Evolutionary conservation across 2,329 filamentous ascomycete genomes (phyloP), one percentile per base, ranked within the genome.

Genomic region (Clonostachys rosea): DNA sequence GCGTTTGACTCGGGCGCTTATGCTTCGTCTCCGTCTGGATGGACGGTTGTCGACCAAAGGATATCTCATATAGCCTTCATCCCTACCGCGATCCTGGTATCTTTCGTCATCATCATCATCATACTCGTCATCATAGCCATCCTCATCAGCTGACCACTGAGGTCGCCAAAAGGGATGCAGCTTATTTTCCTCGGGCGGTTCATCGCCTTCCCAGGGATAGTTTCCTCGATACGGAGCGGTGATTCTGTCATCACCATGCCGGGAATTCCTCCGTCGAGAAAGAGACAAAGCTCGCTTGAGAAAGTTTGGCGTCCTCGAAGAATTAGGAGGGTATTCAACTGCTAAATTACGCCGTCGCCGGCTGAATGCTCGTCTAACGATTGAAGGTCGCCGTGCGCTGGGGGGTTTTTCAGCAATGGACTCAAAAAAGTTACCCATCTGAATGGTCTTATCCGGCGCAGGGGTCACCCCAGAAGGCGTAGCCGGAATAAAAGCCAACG

Each of bases 141-240:
- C 53, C 2, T 57, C 57, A 13, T 61, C 56, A 20, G 70, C 64
- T 2, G 63, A 67, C 54, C 74, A 73, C 13, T 74, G 63, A n/a
- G 81, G 81, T 7, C 76, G 71, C 81, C 81, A 85, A 55, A 77
- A 76, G 1, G 81, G 80, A 59, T 85, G 81, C 13, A 84, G 61
- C 52, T 73, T 79, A 42, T 70, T 69, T 37, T 73, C 72, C 42
- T 85, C 80, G 3, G 69, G 61, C 2, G 74, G 78, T 18, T 63
- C 61, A 30, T 74, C 70, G 7, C 74, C 69, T 5, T 67, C 61
- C 4, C 68, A 67, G 3, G 71, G 68, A 50, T 73, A 74, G 18
- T 37, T 42, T 11, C 12, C 65, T 54, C 11, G 56, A 54, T 30
- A 63, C 37, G 33, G 40, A 4, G 36, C 14, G 36, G 14, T 39